Evolutionary conservation across 257 asterid genomes (phyloP), one percentile per base, ranked within the genome.

Genomic region (Solanum piurae): DNA sequence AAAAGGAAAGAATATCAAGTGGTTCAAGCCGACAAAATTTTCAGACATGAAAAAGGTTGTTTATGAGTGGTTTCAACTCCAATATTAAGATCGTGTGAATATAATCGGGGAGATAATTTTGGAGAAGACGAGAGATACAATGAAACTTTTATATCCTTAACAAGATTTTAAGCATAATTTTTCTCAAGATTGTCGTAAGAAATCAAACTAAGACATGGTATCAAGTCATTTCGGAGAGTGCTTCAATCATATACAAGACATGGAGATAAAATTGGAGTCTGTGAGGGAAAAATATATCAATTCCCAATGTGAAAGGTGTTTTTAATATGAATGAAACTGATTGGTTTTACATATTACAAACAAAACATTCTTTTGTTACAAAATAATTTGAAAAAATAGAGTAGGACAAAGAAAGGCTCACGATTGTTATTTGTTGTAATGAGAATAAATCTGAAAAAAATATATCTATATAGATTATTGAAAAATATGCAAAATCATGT

Each of bases 11-110:
- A 12, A 74, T 85, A 60, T 40, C 27, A 85, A 85, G 82, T 40
- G 86, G 42, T 83, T 44, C 75, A 88, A 88, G 38, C 36, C 14
- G 3, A 20, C 36, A 86, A 82, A 72, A 55, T 86, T 29, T 29
- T 60, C 40, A 79, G 14, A 46, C 25, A 79, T 55, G 72, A 44
- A 86, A 23, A 86, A 86, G 46, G 60, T 52, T 82, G 27, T 82
- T 82, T 71, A 79, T 38, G 73, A 86, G 79, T 83, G 73, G 8
- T 52, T 89, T 86, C 34, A 33, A 1, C 55, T 89, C 49, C 37
- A 71, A 69, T 86, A 89, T 34, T 86, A 89, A 89, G 58, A 87
- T 49, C 25, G 77, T 37, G 88, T 89, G 29, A 76, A 89, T 79
- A 87, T 87, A n/a, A 34, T 75, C 3, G 5, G 75, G 46, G 27